phyloP scores from a whole-genome alignment of 2,329 filamentous ascomycete species.

The Cryoendolithus antarcticus region DNA sequence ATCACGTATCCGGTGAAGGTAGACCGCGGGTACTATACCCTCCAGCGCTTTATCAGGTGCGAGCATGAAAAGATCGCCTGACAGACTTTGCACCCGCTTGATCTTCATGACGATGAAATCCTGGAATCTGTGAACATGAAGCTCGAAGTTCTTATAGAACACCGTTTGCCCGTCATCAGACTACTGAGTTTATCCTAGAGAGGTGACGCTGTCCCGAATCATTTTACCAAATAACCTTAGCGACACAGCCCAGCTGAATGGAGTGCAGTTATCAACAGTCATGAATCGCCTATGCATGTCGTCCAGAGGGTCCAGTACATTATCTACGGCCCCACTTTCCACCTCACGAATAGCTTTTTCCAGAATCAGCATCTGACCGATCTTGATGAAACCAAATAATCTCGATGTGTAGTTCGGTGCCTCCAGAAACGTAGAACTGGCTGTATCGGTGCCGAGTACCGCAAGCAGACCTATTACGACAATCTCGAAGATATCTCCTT shows the following conservation, averaged over 20 bases:
- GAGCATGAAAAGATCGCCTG: not conserved
- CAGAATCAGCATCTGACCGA: constrained; percentile 13
- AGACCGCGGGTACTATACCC: not conserved
- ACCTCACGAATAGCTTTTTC: constrained; percentile 6
- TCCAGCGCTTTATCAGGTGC: not conserved
- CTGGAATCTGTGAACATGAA: not conserved
- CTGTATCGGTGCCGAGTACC: constrained; percentile 7
- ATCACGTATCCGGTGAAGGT: not conserved
- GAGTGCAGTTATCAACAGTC: not conserved
- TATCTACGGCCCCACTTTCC: not conserved
- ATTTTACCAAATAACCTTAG: constrained; percentile 1
- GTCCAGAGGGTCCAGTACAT: not conserved
- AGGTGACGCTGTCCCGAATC: constrained; percentile 1
- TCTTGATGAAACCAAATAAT: constrained; percentile 14
- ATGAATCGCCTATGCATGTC: constrained; percentile 2
- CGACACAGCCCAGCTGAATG: constrained; percentile 1
- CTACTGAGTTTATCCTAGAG: constrained; percentile 1
- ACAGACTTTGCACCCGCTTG: not conserved
- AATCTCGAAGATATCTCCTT: constrained; percentile 11
- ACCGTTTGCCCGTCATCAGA: constrained; percentile 1
- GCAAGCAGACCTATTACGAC: constrained; percentile 10
- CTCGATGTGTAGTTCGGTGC: constrained; percentile 7
- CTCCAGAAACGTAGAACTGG: constrained; percentile 4
- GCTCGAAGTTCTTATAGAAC: not conserved
- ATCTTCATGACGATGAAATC: not conserved